Evolutionary conservation across 495 filamentous ascomycete species (phyloP).

Genomic region (Penicillium goetzii): DNA sequence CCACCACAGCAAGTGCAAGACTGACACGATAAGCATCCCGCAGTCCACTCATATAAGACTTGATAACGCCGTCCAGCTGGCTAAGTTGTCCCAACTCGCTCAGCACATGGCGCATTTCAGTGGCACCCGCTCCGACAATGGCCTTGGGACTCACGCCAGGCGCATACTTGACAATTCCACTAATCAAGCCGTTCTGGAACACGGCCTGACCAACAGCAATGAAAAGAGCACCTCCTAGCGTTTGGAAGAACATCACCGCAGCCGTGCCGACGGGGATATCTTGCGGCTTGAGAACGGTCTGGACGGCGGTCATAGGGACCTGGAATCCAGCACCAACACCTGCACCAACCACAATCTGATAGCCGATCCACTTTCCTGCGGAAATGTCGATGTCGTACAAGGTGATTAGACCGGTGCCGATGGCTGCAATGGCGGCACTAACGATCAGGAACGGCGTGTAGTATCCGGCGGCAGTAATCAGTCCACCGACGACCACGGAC

Average conservation of each 20-base stretch:
- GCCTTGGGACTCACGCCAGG: constrained; percentile 47
- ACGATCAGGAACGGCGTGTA: constrained; percentile 70
- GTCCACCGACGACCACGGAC: constrained; percentile 46
- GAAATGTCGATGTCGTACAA: constrained; percentile 53
- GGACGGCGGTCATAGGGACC: constrained; percentile 39
- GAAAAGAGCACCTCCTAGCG: constrained; percentile 70
- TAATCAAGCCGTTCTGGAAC: constrained; percentile 61
- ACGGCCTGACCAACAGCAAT: constrained; percentile 66
- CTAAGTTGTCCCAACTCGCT: constrained; percentile 30
- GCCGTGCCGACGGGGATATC: constrained; percentile 41
- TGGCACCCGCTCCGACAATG: constrained; percentile 31
- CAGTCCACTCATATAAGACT: constrained; percentile 37
- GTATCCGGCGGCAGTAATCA: constrained; percentile 65
- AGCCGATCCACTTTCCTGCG: constrained; percentile 58
- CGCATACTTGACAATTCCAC: constrained; percentile 44
- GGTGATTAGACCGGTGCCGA: constrained; percentile 69
- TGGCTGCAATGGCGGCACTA: constrained; percentile 52
- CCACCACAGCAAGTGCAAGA: constrained; percentile 39
- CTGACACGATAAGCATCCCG: constrained; percentile 33
- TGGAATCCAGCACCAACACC: constrained; percentile 58
- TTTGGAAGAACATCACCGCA: constrained; percentile 71
- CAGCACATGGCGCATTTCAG: constrained; percentile 54
- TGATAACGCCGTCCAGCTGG: constrained; percentile 31
- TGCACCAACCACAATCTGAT: constrained; percentile 59
- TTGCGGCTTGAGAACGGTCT: constrained; percentile 30